These are phyloP conservation scores for Amauroascus niger DNA, from an alignment of 2,329 filamentous ascomycete species.

Conservation along the genomic window DNA sequence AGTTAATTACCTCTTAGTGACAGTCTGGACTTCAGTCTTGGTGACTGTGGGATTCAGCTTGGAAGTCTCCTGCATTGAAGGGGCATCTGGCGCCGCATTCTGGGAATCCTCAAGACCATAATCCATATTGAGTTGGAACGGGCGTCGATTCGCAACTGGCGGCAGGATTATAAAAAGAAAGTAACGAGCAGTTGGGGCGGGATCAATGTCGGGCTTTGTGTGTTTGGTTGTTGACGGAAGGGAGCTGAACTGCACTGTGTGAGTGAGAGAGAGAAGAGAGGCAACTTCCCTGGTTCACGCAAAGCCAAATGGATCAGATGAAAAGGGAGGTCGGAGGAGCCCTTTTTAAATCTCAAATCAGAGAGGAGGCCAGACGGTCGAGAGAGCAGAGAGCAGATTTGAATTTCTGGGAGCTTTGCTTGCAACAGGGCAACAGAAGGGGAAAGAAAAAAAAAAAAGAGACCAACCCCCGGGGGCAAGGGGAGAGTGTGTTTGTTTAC, in stretches of 20 bases:
- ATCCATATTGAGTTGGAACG: constrained; percentile 36
- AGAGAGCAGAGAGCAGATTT: too few relatives aligned
- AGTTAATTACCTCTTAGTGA: constrained; percentile 58
- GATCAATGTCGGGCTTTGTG: too few relatives aligned
- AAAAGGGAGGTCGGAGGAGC: not conserved
- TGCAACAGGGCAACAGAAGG: too few relatives aligned
- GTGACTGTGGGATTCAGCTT: constrained; percentile 50
- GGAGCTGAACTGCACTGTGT: not conserved
- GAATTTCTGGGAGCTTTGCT: too few relatives aligned
- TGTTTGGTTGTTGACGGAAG: too few relatives aligned
- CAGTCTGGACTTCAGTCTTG: constrained; percentile 59
- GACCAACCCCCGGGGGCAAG: too few relatives aligned
- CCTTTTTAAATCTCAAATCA: too few relatives aligned
- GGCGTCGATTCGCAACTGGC: not conserved
- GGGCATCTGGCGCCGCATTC: constrained; percentile 54
- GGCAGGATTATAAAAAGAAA: too few relatives aligned
- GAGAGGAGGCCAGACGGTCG: too few relatives aligned
- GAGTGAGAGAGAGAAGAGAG: not conserved
- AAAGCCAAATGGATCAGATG: not conserved
- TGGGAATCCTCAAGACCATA: constrained; percentile 54
- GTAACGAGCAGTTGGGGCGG: too few relatives aligned
- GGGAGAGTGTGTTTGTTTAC: too few relatives aligned
- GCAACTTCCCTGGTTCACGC: not conserved
- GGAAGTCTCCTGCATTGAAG: constrained; percentile 44
- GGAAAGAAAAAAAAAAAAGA: too few relatives aligned